phyloP scores from a whole-genome alignment of 2,329 filamentous ascomycete species.

The Magnaporthiopsis rhizophila region DNA sequence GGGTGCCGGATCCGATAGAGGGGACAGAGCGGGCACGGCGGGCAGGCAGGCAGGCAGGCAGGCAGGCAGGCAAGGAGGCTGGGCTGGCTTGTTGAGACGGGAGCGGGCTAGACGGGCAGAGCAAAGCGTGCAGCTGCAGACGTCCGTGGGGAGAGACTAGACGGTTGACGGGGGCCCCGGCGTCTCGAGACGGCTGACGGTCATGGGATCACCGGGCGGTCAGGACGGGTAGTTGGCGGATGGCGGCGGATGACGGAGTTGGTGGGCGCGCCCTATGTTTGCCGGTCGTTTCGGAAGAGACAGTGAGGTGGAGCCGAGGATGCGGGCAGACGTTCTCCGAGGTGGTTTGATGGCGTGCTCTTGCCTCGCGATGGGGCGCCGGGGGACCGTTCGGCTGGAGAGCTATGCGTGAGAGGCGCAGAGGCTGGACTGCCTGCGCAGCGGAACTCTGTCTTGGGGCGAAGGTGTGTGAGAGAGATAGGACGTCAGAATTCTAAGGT shows the following conservation, averaged over 20 bases:
- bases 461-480: not conserved
- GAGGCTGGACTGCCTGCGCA: not conserved
- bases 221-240: not conserved
- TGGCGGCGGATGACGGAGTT: not conserved
- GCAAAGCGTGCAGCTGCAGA: not conserved
- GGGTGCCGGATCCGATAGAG: not conserved
- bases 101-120: not conserved
- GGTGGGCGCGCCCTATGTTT: not conserved
- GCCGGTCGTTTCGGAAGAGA: not conserved
- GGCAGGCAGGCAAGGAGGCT: too few relatives aligned
- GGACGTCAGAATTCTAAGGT: not conserved
- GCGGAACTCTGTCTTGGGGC: not conserved
- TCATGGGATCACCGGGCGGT: not conserved
- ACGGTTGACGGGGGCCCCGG: not conserved
- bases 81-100: not conserved
- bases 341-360: not conserved
- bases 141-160: not conserved
- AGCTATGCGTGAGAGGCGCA: not conserved
- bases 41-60: too few relatives aligned
- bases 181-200: not conserved
- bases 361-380: not conserved
- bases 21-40: not conserved
- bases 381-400: not conserved
- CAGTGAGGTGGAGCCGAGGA: not conserved
- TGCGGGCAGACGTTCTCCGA: not conserved